Evolutionary conservation across 2,329 filamentous ascomycete species (phyloP).

Genomic region (Amylocarpus encephaloides): DNA sequence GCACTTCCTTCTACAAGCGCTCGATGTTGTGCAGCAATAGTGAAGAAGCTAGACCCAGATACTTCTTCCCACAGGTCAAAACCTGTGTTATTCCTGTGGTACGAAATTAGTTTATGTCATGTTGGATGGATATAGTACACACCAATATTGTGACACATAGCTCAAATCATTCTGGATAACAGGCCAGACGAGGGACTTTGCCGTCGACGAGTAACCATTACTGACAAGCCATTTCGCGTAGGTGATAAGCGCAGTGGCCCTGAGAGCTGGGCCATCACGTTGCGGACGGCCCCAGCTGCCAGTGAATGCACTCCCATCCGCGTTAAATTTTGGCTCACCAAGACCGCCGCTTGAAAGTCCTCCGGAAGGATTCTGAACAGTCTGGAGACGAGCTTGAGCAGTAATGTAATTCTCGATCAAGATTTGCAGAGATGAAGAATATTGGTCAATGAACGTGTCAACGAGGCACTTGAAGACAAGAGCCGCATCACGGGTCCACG

Average conservation of each 20-base stretch:
- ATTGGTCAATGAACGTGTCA: constrained; percentile 56
- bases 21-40: constrained; percentile 61
- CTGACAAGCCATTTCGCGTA: constrained; percentile 67
- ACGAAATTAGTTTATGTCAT: neutral
- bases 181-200: constrained; percentile 57
- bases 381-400: constrained; percentile 54
- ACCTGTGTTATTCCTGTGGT: constrained; percentile 40
- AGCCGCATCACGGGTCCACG: constrained; percentile 71
- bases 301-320: constrained; percentile 57
- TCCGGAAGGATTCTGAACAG: constrained; percentile 49
- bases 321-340: constrained; percentile 69
- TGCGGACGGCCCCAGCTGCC: constrained; percentile 71
- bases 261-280: constrained; percentile 69
- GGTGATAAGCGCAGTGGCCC: constrained; percentile 64
- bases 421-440: constrained; percentile 39
- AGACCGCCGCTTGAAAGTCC: constrained; percentile 44
- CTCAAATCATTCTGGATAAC: constrained; percentile 68
- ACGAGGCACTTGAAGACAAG: constrained; percentile 63
- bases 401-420: constrained; percentile 62
- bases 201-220: constrained; percentile 47
- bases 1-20: constrained; percentile 60
- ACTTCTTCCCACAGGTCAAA: constrained; percentile 86
- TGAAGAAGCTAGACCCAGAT: constrained; percentile 72
- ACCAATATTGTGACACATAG: constrained; percentile 69
- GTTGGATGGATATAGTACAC: constrained; percentile 1